Conservation (phyloP, 2,329 filamentous ascomycete genomes). For the Ophiostoma ips region DNA sequence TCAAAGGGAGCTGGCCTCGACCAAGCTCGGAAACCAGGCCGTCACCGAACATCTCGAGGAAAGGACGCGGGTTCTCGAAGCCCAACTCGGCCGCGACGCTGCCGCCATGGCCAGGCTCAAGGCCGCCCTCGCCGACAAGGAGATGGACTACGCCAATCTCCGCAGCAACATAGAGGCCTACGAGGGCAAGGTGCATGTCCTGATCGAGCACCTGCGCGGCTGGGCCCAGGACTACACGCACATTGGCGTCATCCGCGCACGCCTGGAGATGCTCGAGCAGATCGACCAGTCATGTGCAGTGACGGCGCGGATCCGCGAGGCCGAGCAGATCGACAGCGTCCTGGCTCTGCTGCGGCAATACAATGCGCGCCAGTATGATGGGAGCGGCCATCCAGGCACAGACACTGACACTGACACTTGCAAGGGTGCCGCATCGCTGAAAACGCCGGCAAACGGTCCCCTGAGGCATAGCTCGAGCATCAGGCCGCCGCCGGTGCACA, state of each 20-base stretch:
- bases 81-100: background rate
- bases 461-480: background rate
- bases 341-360: slow-evolving; percentile 7
- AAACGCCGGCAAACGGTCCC: slow-evolving; percentile 1
- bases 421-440: background rate
- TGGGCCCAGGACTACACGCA: slow-evolving; percentile 10
- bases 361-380: background rate
- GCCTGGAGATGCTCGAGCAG: slow-evolving; percentile 7
- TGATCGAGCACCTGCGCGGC: slow-evolving; percentile 6
- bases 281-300: slow-evolving; percentile 2
- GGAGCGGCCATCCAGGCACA: too few relatives aligned
- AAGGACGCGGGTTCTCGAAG: background rate
- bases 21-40: background rate
- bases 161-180: slow-evolving; percentile 4
- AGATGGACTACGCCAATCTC: slow-evolving; percentile 4
- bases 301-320: slow-evolving; percentile 5
- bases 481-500: slow-evolving; percentile 6
- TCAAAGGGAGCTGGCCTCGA: slow-evolving; percentile 5
- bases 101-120: slow-evolving; percentile 5
- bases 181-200: slow-evolving; percentile 1
- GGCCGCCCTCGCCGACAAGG: slow-evolving; percentile 4
- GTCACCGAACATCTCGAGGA: background rate
- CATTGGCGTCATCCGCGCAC: slow-evolving; percentile 3
- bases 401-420: too few relatives aligned
- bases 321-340: slow-evolving; percentile 4